Base-by-base conservation (phyloP, 2,329 filamentous ascomycete species). In the Didymella segeticola region DNA sequence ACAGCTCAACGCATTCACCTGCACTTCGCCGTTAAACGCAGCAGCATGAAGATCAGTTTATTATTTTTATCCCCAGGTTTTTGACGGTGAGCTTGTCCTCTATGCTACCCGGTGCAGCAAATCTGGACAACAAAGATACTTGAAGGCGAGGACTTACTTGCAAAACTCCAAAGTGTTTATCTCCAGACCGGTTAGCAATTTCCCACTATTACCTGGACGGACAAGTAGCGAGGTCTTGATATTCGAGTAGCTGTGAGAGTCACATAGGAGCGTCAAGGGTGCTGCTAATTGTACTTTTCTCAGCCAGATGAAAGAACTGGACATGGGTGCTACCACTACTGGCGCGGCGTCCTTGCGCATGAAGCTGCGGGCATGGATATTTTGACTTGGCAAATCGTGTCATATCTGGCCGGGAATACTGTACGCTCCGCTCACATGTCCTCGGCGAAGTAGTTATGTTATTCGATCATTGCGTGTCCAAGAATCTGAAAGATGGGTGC, bases 1-100 rank as follows among this genome's bases (percentile, higher is more conserved):
- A 53, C 75, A 69, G 56, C 77, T 80, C 58, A 72, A 77, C 54
- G 72, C 76, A 1, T 57, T 81, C 27, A 60, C 64, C 8, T 70
- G 74, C 22, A 78, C 43, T 43, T 68, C 36, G 49, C 58, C 23
- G 61, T 53, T 19, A 7, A 19, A 30, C 15, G 26, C 17, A 37
- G 3, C 34, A 22, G 34, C 5, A 7, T 37, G n/a, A 23, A n/a
- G n/a, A n/a, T n/a, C n/a, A n/a, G n/a, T n/a, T n/a, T n/a, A n/a
- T n/a, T n/a, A n/a, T n/a, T n/a, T n/a, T n/a, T n/a, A n/a, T n/a
- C n/a, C n/a, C n/a, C n/a, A n/a, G n/a, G n/a, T n/a, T n/a, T n/a
- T n/a, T n/a, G n/a, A n/a, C n/a, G n/a, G n/a, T n/a, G n/a, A n/a
- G n/a, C n/a, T n/a, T n/a, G n/a, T n/a, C n/a, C n/a, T n/a, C n/a